Base-by-base conservation (phyloP, 768 basidiomycete species). In the Lentinula edodes region DNA sequence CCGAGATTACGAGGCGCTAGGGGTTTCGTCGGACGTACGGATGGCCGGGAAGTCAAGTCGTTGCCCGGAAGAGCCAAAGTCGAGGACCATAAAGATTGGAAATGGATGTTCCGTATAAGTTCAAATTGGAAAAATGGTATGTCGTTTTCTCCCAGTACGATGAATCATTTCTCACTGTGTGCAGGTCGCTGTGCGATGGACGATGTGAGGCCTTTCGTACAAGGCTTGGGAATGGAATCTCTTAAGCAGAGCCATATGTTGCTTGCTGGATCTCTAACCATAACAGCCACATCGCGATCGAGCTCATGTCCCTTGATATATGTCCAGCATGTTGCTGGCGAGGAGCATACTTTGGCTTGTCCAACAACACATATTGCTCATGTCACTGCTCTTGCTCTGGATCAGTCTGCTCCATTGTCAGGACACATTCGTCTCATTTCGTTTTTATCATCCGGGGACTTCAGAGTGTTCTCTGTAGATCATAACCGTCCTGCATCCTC, bases 61-160 rank as follows among this genome's bases (percentile, higher is more conserved):
- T 73, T 92, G 34, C 89, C 89, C 10, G 78, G 77, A 32, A 73
- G 86, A 69, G 81, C 76, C 5, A 64, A 73, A 62, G 66, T 68
- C 35, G 73, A 76, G 18, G 68, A 73, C 18, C 70, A 72, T 35
- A 83, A 79, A 68, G 85, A 90, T 68, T 93, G 90, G 90, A 91
- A 90, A 72, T 89, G 84, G 83, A 91, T 92, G 90, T 92, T 91
- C 71, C 81, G 89, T 60, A 88, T 91, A 64, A 90, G 88, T 66
- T 85, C 85, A 15, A 92, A 92, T 66, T 93, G 91, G 91, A 82
- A 81, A 70, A 88, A 75, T 73, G 91, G 91, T 91, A 67, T 67
- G 41, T 62, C 18, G 39, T 38, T 38, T 61, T 38, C 28, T 28
- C 28, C 9, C 51, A 63, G 58, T 57, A 23, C 32, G 41, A 18